Base-by-base conservation (phyloP, 148 eudicot genomes). In the Rhododendron molle region DNA sequence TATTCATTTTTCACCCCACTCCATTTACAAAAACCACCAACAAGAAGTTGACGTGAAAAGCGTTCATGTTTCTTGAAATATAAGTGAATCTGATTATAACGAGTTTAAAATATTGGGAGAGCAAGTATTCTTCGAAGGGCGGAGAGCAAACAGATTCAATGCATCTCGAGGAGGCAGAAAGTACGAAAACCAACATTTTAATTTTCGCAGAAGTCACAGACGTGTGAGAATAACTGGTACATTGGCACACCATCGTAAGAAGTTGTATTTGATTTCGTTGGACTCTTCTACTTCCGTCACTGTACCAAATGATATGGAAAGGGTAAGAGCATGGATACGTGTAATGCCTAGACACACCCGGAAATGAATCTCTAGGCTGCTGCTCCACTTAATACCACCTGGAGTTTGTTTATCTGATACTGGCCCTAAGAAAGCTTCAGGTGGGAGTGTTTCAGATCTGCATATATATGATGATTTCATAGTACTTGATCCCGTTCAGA, bases 151-250 rank as follows among this genome's bases (percentile, higher is more conserved):
- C 40, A 60, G 85, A 54, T 4, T 23, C 46, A 44, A 18, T 58
- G 84, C 58, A 86, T 82, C 83, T 76, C 81, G 88, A 82, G 88
- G 88, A 74, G 85, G 88, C 30, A 86, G 88, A 82, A 49, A 81
- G 88, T 74, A 40, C 84, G 52, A 71, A 11, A 2, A 80, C 16
- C 18, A 50, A 50, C 67, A 38, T 76, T 28, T 36, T 52, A 21
- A 30, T 47, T 30, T 32, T 54, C 1, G 30, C 44, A 18, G 2
- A 34, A 32, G 67, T 28, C 23, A 38, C 79, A 38, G 28, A 58
- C 6, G 23, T 6, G 15, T 65, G 56, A 52, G 15, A 52, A 3
- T 52, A 60, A 16, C 67, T 58, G 26, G 67, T 40, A 1, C 54
- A 14, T 60, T 40, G 36, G 13, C 36, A 15, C 44, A 40, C 16